A percentile compares a stretch with the other conserved stretches of the same genome.
These are phyloP conservation scores for Lactifluus piperatus DNA, from an alignment of 768 basidiomycete species.

Conservation along the genomic window DNA sequence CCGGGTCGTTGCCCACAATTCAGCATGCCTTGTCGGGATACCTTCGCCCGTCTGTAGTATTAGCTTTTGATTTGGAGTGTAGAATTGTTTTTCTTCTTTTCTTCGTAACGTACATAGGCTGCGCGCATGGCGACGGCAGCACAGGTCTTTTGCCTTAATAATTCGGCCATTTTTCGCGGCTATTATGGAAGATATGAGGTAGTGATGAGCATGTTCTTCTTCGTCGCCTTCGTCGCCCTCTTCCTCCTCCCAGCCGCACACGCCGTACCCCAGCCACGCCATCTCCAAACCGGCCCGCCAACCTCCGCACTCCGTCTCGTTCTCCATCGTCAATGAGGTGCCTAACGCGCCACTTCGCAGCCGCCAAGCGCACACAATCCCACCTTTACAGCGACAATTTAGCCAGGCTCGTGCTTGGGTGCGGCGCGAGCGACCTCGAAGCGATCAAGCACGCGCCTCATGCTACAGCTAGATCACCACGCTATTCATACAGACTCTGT, in stretches of 20 bases:
- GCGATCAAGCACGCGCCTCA: conserved; percentile 32
- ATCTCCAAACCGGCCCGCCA: conserved; percentile 24
- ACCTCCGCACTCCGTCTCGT: conserved; percentile 28
- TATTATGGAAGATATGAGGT: neutral
- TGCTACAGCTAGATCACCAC: conserved; percentile 33
- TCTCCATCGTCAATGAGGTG: conserved; percentile 41
- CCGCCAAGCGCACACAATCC: conserved; percentile 44
- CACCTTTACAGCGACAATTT: too few relatives aligned
- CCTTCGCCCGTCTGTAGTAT: too few relatives aligned
- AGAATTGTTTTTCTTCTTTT: neutral
- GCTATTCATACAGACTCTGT: too few relatives aligned
- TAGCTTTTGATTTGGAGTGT: neutral
- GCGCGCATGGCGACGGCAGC: neutral
- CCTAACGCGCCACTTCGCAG: conserved; percentile 39
- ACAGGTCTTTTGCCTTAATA: neutral
- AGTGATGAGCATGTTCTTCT: conserved; percentile 1
- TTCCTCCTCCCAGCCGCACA: conserved; percentile 19
- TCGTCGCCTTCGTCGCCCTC: conserved; percentile 17
- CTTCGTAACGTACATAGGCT: neutral
- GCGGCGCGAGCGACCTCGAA: conserved; percentile 40
- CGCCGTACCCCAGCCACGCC: conserved; percentile 31
- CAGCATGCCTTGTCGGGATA: too few relatives aligned
- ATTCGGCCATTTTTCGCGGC: neutral
- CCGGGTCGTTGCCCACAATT: too few relatives aligned
- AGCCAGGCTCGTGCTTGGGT: too few relatives aligned